Percentiles rank a stretch among this genome's conserved stretches.
Evolutionary conservation across 83 land plant genomes (phyloP).

Genomic region (Thuja plicata): DNA sequence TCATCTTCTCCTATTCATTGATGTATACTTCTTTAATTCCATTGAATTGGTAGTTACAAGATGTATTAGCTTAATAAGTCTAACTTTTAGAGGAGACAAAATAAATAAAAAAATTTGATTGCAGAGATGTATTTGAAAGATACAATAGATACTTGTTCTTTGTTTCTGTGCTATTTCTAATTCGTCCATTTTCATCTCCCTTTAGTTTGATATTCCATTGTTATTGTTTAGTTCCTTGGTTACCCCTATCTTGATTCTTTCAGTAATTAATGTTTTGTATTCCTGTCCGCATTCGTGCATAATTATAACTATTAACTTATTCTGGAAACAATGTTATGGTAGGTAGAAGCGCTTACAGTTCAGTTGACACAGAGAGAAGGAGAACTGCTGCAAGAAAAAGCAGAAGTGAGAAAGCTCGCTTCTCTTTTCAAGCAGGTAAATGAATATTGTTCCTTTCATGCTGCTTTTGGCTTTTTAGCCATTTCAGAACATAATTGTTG

Average conservation of each 20-base stretch:
- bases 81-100: neutral
- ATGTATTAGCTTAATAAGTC: neutral
- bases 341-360: slow-evolving; percentile 77
- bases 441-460: neutral
- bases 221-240: neutral
- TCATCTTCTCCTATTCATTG: neutral
- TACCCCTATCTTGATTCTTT: neutral
- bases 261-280: neutral
- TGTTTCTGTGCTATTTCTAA: neutral
- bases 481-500: neutral
- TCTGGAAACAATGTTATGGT: slow-evolving; percentile 4
- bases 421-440: slow-evolving; percentile 68
- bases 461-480: neutral
- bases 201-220: neutral
- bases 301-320: neutral
- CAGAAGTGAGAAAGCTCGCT: slow-evolving; percentile 74
- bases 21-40: neutral
- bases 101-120: neutral
- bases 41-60: neutral
- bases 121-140: neutral
- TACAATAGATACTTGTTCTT: neutral
- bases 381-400: slow-evolving; percentile 71
- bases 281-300: neutral
- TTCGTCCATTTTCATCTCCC: neutral
- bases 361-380: slow-evolving; percentile 73